A percentile compares a stretch with the other conserved stretches of the same genome.
phyloP scores from a whole-genome alignment of 2,329 filamentous ascomycete species.

The Ophiocordyceps sinensis region DNA sequence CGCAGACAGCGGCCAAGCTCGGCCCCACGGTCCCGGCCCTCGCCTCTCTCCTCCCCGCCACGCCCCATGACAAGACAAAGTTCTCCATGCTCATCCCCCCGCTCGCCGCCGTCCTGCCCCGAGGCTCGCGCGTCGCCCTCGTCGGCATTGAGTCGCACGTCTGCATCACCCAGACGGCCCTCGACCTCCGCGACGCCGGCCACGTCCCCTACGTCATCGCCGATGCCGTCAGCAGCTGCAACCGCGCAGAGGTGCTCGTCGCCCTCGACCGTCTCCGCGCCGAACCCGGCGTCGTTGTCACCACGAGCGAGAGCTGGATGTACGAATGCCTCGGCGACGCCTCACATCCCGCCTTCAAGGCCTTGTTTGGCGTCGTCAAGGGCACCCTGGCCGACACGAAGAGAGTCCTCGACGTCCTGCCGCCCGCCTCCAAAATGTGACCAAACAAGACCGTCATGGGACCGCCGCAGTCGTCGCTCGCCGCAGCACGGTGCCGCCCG shows the following conservation, averaged over 20 bases:
- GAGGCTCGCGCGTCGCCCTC: slow-evolving; percentile 50
- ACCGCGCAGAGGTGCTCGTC: slow-evolving; percentile 64
- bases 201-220: slow-evolving; percentile 78
- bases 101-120: slow-evolving; percentile 28
- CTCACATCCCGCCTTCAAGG: slow-evolving; percentile 54
- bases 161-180: slow-evolving; percentile 81
- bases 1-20: slow-evolving; percentile 65
- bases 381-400: slow-evolving; percentile 58
- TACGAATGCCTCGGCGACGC: slow-evolving; percentile 87
- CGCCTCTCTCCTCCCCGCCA: slow-evolving; percentile 34
- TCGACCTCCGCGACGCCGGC: slow-evolving; percentile 62
- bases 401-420: slow-evolving; percentile 49
- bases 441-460: background rate
- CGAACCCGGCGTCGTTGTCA: slow-evolving; percentile 59
- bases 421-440: slow-evolving; percentile 39
- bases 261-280: slow-evolving; percentile 62
- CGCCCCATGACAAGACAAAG: slow-evolving; percentile 66
- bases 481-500: no score
- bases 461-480: background rate
- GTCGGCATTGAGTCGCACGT: slow-evolving; percentile 91
- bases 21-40: slow-evolving; percentile 70
- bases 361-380: slow-evolving; percentile 64
- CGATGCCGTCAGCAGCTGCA: slow-evolving; percentile 81
- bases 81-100: slow-evolving; percentile 79
- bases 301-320: slow-evolving; percentile 76